Evolutionary conservation across 1,284 basidiomycete species (phyloP), one percentile per base, ranked within the genome.

Genomic region (Fomitopsis betulina): DNA sequence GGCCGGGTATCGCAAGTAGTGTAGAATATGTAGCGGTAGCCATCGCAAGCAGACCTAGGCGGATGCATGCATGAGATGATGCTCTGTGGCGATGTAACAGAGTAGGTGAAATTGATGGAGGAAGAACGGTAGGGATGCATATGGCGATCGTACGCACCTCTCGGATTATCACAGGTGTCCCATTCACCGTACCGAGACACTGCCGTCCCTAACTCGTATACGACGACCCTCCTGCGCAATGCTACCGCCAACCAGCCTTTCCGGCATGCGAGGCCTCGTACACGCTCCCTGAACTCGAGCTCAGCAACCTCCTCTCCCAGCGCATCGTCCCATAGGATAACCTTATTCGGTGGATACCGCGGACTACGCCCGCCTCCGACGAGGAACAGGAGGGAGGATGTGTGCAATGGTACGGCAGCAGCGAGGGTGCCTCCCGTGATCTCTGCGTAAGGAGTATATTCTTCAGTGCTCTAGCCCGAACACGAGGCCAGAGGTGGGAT

Each of bases 321-420:
- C 2, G 79, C 80, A 73, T 94, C 93, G 73, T 97, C 90, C 87
- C 92, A 97, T 50, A 98, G 73, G 57, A 97, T 81, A 50, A 95
- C 91, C 76, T 97, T 98, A 77, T 98, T 98, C 27, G 92, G 93
- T 30, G 95, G 88, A 73, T 94, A 98, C 6, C 93, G 80, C n/a
- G 95, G 95, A 68, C 89, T 90, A 53, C 86, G 79, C 32, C 94
- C 94, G 52, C 95, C 95, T 51, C 95, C 95, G 62, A 96, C 81
- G 40, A 98, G 84, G 70, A 95, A 94, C 49, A 97, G 76, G 33
- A 98, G 76, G 59, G 94, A 94, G 3, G 93, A 90, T 23, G 86
- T 81, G 65, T 95, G 93, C 55, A 94, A 75, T 1, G 93, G 92
- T 4, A 93, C 79, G 2, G 87, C 92, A 42, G 85, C 79, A 17